A percentile compares a stretch with the other conserved stretches of the same genome.
phyloP scores from a whole-genome alignment of 2,329 filamentous ascomycete species.

The Botryotinia narcissicola region DNA sequence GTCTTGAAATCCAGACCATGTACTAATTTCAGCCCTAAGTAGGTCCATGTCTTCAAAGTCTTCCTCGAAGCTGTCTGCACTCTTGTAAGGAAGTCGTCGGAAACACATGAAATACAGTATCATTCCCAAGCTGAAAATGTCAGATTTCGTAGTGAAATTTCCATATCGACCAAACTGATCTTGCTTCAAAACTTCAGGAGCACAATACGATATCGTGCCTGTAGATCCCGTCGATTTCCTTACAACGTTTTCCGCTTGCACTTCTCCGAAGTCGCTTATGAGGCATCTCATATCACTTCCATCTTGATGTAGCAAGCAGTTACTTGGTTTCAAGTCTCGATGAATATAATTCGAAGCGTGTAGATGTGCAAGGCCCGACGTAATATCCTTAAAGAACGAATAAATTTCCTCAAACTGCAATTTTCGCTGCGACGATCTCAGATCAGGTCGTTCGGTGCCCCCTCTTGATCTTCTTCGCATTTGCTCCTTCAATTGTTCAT shows the following conservation, averaged over 20 bases:
- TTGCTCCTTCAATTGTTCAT: constrained; percentile 84
- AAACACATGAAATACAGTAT: constrained; percentile 99
- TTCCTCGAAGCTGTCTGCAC: constrained; percentile 81
- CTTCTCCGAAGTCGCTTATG: constrained; percentile 97
- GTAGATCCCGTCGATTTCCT: constrained; percentile 92
- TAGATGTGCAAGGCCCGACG: constrained; percentile 84
- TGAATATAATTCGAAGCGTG: constrained; percentile 93
- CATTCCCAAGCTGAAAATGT: constrained; percentile 98
- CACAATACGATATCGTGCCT: constrained; percentile 96
- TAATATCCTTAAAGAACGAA: constrained; percentile 93
- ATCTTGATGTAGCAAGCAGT: constrained; percentile 81
- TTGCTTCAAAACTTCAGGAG: constrained; percentile 81
- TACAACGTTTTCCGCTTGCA: constrained; percentile 76
- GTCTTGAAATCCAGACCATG: constrained; percentile 84
- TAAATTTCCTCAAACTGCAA: constrained; percentile 88
- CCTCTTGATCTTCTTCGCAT: constrained; percentile 74
- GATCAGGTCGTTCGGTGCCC: constrained; percentile 57
- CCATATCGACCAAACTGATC: constrained; percentile 70
- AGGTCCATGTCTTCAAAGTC: constrained; percentile 88
- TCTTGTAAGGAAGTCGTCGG: constrained; percentile 77
- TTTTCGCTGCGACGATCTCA: constrained; percentile 31
- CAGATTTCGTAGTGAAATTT: constrained; percentile 95
- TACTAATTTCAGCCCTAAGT: constrained; percentile 78
- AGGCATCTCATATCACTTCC: constrained; percentile 72
- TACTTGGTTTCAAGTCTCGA: constrained; percentile 91